A percentile compares a stretch with the other conserved stretches of the same genome.
Evolutionary conservation across 2,329 filamentous ascomycete species (phyloP).

Genomic region (Pseudogymnoascus sp.): DNA sequence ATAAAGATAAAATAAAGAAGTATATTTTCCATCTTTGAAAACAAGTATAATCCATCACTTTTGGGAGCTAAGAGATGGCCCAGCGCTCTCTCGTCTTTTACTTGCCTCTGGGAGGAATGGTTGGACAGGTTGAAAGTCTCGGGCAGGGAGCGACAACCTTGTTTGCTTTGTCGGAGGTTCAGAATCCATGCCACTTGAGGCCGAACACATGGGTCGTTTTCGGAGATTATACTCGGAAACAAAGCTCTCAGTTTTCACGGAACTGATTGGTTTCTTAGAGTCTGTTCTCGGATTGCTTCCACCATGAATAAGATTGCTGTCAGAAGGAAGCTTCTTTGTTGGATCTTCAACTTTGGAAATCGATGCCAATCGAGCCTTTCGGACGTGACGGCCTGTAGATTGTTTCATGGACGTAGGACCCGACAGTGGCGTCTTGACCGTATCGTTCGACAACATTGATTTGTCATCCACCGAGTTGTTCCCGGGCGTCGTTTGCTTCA

Average conservation of each 20-base stretch:
- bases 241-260: not conserved
- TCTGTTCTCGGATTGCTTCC: not conserved
- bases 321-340: not conserved
- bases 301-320: too few species aligned
- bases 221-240: not conserved
- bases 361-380: not conserved
- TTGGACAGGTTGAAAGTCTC: not conserved
- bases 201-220: not conserved
- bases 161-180: not conserved
- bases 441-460: not conserved
- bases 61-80: too few species aligned
- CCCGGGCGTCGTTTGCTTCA: not conserved
- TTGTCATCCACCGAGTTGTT: not conserved
- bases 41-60: not conserved
- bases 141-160: not conserved
- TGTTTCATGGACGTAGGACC: conserved; percentile 16
- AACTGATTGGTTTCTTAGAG: not conserved
- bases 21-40: not conserved
- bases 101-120: not conserved
- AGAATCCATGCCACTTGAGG: not conserved
- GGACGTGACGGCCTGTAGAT: conserved; percentile 14
- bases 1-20: not conserved
- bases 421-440: not conserved
- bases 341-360: not conserved
- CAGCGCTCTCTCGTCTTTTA: not conserved